Evolutionary conservation across 805 yeast genomes (phyloP).

Genomic region (Wickerhamiella brachini): DNA sequence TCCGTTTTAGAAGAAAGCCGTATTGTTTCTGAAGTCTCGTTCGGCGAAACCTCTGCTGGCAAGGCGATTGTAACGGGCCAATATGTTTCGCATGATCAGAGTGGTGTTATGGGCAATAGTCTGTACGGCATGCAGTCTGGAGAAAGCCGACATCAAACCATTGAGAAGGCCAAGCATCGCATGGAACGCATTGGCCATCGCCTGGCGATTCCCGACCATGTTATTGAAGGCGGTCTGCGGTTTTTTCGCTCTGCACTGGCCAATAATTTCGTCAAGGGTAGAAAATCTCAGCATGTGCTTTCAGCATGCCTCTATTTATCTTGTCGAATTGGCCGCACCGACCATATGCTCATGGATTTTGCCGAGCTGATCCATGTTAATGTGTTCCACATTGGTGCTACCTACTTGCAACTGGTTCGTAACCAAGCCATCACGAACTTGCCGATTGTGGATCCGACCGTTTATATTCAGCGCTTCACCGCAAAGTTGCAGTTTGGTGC

Average conservation of each 20-base stretch:
- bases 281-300: constrained; percentile 86
- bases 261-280: constrained; percentile 90
- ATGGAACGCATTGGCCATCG: constrained; percentile 70
- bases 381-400: constrained; percentile 91
- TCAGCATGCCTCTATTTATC: constrained; percentile 93
- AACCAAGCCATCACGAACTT: constrained; percentile 59
- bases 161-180: constrained; percentile 68
- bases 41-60: constrained; percentile 83
- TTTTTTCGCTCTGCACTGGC: constrained; percentile 83
- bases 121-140: constrained; percentile 29
- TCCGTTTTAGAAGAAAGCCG: constrained; percentile 81
- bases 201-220: constrained; percentile 65
- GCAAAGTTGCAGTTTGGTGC: constrained; percentile 74
- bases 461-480: constrained; percentile 88
- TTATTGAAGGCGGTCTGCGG: constrained; percentile 73
- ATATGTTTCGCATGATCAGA: constrained; percentile 77
- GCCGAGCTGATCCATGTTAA: constrained; percentile 80
- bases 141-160: constrained; percentile 80
- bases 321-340: constrained; percentile 81
- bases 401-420: constrained; percentile 86
- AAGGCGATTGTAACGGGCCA: constrained; percentile 95
- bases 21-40: constrained; percentile 88
- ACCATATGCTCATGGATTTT: constrained; percentile 92
- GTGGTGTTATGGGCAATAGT: constrained; percentile 54
- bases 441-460: constrained; percentile 87